Evolutionary conservation across 768 basidiomycete genomes (phyloP).

Genomic region (Candolleomyces efflorescens): DNA sequence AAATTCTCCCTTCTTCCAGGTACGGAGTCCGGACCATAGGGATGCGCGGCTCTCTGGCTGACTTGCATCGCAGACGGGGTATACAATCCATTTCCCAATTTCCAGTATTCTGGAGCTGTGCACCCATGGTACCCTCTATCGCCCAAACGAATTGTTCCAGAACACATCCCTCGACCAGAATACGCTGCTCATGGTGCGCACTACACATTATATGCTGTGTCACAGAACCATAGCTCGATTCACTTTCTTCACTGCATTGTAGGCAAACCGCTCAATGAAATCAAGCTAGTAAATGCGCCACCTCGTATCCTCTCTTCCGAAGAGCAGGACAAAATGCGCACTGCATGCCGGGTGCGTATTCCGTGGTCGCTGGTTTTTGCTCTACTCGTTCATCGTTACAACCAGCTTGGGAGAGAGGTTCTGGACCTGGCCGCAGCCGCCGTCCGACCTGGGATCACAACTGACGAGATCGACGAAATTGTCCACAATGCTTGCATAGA

Average conservation of each 20-base stretch:
- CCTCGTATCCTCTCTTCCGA: constrained; percentile 62
- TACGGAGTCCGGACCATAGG: not conserved
- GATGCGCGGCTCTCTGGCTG: not conserved
- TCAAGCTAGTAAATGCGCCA: constrained; percentile 51
- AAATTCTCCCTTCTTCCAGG: constrained; percentile 15
- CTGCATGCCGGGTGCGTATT: constrained; percentile 70
- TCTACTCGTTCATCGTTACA: constrained; percentile 25
- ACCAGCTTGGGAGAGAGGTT: constrained; percentile 82
- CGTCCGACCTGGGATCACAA: constrained; percentile 88
- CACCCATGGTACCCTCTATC: constrained; percentile 89
- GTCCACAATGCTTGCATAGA: constrained; percentile 91
- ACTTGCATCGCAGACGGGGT: constrained; percentile 51
- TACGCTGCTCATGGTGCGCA: constrained; percentile 59
- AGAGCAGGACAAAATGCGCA: constrained; percentile 89
- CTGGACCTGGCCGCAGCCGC: constrained; percentile 86
- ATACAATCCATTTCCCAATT: constrained; percentile 76
- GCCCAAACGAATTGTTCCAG: constrained; percentile 69
- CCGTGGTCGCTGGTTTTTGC: not conserved
- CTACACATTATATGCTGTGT: constrained; percentile 5
- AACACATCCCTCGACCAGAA: constrained; percentile 83
- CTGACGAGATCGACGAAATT: constrained; percentile 91
- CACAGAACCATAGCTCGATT: not conserved
- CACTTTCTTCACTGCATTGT: constrained; percentile 13
- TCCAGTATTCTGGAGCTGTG: constrained; percentile 72
- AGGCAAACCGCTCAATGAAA: constrained; percentile 62